Percentiles rank a stretch among this genome's conserved stretches.
These are phyloP conservation scores for Leptodermis oblonga DNA, from an alignment of 257 asterid species.

Conservation along the genomic window DNA sequence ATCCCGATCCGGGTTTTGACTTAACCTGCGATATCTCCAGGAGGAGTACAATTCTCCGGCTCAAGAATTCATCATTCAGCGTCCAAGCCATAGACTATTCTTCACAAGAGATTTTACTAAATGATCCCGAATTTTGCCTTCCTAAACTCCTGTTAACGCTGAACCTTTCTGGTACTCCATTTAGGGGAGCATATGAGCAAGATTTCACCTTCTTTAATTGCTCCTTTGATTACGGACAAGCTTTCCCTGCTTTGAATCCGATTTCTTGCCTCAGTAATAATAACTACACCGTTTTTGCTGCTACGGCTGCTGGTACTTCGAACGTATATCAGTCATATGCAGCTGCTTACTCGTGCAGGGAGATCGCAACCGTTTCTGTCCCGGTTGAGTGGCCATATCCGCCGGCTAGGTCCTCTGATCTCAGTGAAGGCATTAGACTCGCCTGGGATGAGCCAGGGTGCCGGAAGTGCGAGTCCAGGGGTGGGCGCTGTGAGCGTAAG, in stretches of 20 bases:
- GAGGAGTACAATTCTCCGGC: slow-evolving; percentile 29
- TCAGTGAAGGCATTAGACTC: slow-evolving; percentile 35
- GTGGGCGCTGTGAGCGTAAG: slow-evolving; percentile 39
- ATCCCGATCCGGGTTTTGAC: slow-evolving; percentile 51
- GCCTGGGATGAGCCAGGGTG: slow-evolving; percentile 44
- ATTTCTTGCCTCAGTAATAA: slow-evolving; percentile 46
- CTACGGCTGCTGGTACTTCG: slow-evolving; percentile 28
- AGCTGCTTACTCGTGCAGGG: slow-evolving; percentile 28
- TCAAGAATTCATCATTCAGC: slow-evolving; percentile 37
- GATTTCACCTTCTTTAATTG: slow-evolving; percentile 45
- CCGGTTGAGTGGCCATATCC: slow-evolving; percentile 43
- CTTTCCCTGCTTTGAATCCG: slow-evolving; percentile 20
- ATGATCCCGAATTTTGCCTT: slow-evolving; percentile 50
- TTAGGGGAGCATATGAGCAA: slow-evolving; percentile 26
- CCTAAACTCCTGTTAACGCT: slow-evolving; percentile 42
- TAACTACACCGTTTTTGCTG: slow-evolving; percentile 40
- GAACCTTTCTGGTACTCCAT: slow-evolving; percentile 54
- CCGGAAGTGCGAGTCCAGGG: slow-evolving; percentile 41
- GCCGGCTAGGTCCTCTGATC: slow-evolving; percentile 41
- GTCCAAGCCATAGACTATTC: slow-evolving; percentile 39
- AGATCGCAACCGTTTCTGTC: slow-evolving; percentile 36
- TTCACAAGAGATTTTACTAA: slow-evolving; percentile 44
- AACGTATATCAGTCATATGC: slow-evolving; percentile 32
- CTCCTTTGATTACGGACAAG: slow-evolving; percentile 22
- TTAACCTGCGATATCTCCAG: slow-evolving; percentile 35